Evolutionary conservation across 306 rosid genomes (phyloP), one percentile per base, ranked within the genome.

Genomic region (Quercus glauca): DNA sequence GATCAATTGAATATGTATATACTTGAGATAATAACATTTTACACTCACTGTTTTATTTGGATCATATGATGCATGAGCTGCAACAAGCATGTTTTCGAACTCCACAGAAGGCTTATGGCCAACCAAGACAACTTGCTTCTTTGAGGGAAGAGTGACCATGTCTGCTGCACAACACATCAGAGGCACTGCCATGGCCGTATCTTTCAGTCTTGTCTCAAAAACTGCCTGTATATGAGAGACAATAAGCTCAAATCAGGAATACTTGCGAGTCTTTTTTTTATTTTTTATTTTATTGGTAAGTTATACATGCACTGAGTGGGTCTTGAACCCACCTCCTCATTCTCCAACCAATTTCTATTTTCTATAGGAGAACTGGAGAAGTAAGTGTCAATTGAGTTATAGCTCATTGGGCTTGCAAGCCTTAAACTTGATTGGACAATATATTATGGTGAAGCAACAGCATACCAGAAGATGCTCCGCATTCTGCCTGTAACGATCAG

Each of bases 101-200:
- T 89, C 89, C 12, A 60, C 71, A 5, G 78, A 81, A 25, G 77
- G 76, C 83, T 83, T 89, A 65, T 82, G 88, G 73, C 97, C 99
- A 15, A 92, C 93, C 80, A 94, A 79, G 56, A 94, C 97, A 70
- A 91, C 86, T 80, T 94, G 95, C 89, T 87, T 92, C 31, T 89
- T 63, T 6, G 89, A 88, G 71, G 93, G 89, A 52, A 78, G 88
- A 21, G 76, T 60, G 65, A 91, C 84, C 97, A 94, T 90, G 87
- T 90, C 91, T 6, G 91, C 92, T 2, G 95, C 97, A 84, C 93
- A 92, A 76, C 99, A 94, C 99, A 94, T 91, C 81, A 94, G 87
- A n/a, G 99, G 99, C 78, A 94, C 97, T 26, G 99, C 97, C 99
- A 91, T 83, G 10, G 91, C 89, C 90, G 73, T 88, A 51, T 90